phyloP scores from a whole-genome alignment of 495 filamentous ascomycete species.

The Amphirosellinia nigrospora region DNA sequence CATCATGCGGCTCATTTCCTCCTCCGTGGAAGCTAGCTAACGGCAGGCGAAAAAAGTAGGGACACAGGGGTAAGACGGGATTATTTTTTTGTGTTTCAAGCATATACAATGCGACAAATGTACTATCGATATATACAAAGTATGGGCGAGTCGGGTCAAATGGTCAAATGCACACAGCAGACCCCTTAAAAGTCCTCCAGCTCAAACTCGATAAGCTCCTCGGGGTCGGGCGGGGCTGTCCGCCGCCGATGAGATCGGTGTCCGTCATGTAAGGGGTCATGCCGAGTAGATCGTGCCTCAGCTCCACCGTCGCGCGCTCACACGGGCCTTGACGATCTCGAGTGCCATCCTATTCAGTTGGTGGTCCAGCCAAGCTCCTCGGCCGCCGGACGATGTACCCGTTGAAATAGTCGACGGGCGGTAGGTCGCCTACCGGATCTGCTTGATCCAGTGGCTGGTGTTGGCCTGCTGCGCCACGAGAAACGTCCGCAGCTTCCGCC shows the following conservation, averaged over 20 bases:
- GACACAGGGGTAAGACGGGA: background rate
- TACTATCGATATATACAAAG: constrained; percentile 29
- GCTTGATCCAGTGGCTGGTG: constrained; percentile 51
- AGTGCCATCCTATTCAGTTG: constrained; percentile 60
- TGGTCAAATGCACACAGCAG: too few species aligned
- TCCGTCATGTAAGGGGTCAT: constrained; percentile 28
- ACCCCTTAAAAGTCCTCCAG: background rate
- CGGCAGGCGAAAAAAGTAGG: too few species aligned
- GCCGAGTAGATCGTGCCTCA: constrained; percentile 33
- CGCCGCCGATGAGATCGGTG: constrained; percentile 28
- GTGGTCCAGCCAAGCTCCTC: constrained; percentile 70
- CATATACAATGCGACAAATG: constrained; percentile 25
- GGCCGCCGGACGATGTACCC: constrained; percentile 78
- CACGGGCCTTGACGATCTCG: constrained; percentile 44
- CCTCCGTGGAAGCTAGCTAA: background rate
- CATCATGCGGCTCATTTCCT: background rate
- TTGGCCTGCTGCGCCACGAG: constrained; percentile 57
- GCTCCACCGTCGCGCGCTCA: constrained; percentile 26
- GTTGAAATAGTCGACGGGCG: constrained; percentile 81
- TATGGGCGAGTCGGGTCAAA: background rate
- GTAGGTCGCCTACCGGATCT: constrained; percentile 51
- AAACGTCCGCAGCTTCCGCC: constrained; percentile 37
- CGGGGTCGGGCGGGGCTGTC: constrained; percentile 12
- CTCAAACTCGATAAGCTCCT: background rate
- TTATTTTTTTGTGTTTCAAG: constrained; percentile 8